A percentile compares a stretch with the other conserved stretches of the same genome.
Conservation (phyloP, 768 basidiomycete genomes). For the Psilocybe sp. region DNA sequence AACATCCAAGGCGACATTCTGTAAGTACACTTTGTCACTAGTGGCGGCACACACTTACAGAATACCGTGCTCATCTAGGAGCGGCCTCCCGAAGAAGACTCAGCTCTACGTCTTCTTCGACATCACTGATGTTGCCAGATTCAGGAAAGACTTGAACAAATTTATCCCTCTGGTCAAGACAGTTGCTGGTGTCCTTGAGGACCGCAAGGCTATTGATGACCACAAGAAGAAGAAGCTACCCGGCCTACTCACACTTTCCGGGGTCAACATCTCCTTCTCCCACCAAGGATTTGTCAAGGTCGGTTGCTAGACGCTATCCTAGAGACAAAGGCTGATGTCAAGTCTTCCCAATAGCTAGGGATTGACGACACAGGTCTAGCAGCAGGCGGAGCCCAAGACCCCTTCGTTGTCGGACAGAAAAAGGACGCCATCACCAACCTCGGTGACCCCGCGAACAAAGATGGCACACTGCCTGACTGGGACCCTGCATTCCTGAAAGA, state of each 20-base stretch:
- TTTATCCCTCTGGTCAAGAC: slow-evolving; percentile 46
- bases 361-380: slow-evolving; percentile 37
- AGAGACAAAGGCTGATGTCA: neutral
- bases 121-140: slow-evolving; percentile 38
- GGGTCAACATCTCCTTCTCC: slow-evolving; percentile 55
- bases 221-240: slow-evolving; percentile 26
- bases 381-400: slow-evolving; percentile 18
- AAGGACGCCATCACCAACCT: slow-evolving; percentile 31
- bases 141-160: slow-evolving; percentile 37
- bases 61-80: slow-evolving; percentile 26
- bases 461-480: slow-evolving; percentile 41
- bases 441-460: slow-evolving; percentile 29
- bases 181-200: slow-evolving; percentile 36
- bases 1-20: slow-evolving; percentile 50
- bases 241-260: slow-evolving; percentile 35
- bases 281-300: slow-evolving; percentile 44
- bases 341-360: slow-evolving; percentile 28
- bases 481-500: slow-evolving; percentile 40
- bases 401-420: slow-evolving; percentile 41
- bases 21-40: slow-evolving; percentile 21
- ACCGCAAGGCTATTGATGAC: slow-evolving; percentile 34
- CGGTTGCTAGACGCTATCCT: neutral
- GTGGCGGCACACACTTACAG: neutral
- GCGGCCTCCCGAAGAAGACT: slow-evolving; percentile 53
- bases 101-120: slow-evolving; percentile 52